Percentiles rank a stretch among this genome's conserved stretches.
These are phyloP conservation scores for Fusarium sp. DNA, from an alignment of 2,329 filamentous ascomycete genomes.

Conservation along the genomic window DNA sequence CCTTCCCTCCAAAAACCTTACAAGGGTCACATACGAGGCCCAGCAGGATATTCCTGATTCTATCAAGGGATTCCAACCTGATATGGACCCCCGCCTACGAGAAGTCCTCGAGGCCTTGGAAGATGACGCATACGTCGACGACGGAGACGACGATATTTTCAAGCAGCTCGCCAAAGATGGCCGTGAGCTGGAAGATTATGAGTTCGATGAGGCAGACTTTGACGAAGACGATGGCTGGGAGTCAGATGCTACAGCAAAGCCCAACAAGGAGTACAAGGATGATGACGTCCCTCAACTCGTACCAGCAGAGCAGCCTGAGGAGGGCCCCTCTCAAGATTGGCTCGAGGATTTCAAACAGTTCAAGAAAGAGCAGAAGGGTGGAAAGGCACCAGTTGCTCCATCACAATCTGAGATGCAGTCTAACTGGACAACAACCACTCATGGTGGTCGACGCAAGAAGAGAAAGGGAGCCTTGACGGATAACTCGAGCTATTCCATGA, in stretches of 20 bases:
- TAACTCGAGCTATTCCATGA: slow-evolving; percentile 91
- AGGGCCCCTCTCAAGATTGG: slow-evolving; percentile 82
- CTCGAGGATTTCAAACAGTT: slow-evolving; percentile 94
- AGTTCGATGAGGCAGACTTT: slow-evolving; percentile 78
- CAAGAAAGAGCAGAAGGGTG: slow-evolving; percentile 80
- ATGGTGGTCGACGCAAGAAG: slow-evolving; percentile 89
- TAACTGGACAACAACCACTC: slow-evolving; percentile 80
- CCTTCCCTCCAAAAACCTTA: slow-evolving; percentile 83
- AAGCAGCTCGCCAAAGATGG: slow-evolving; percentile 76
- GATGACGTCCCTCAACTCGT: slow-evolving; percentile 65
- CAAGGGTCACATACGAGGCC: slow-evolving; percentile 84
- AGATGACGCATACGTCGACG: slow-evolving; percentile 93
- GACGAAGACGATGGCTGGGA: slow-evolving; percentile 89
- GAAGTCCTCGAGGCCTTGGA: slow-evolving; percentile 95
- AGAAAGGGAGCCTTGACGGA: slow-evolving; percentile 93
- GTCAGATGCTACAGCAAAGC: slow-evolving; percentile 90
- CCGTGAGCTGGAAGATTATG: slow-evolving; percentile 80
- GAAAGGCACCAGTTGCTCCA: slow-evolving; percentile 58
- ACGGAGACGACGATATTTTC: slow-evolving; percentile 91
- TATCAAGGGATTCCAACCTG: slow-evolving; percentile 93
- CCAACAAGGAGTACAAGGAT: slow-evolving; percentile 68
- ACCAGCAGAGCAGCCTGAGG: slow-evolving; percentile 64
- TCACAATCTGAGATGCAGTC: slow-evolving; percentile 75
- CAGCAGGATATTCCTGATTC: slow-evolving; percentile 94
- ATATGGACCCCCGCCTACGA: slow-evolving; percentile 94